phyloP scores from a whole-genome alignment of 106 monocot genomes.

The Dioscorea alata region DNA sequence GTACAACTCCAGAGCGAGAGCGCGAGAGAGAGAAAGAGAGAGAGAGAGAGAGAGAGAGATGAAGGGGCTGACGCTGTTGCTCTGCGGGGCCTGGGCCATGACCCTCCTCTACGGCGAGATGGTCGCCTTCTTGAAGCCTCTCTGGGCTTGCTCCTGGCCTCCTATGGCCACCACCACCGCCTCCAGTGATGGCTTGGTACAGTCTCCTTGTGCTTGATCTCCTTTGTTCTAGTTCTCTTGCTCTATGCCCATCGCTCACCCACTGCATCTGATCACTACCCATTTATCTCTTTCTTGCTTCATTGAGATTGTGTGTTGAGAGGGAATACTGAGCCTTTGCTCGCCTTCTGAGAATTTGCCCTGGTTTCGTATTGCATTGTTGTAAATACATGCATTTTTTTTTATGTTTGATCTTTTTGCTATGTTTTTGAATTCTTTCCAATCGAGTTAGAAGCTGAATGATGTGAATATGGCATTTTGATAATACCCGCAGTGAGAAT shows the following conservation, averaged over 20 bases:
- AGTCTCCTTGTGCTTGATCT: too few relatives aligned
- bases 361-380: too few relatives aligned
- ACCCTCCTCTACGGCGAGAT: constrained; percentile 93
- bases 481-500: too few relatives aligned
- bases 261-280: not conserved
- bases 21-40: too few relatives aligned
- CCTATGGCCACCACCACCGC: not conserved
- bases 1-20: too few relatives aligned
- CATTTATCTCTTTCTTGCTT: not conserved
- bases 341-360: not conserved
- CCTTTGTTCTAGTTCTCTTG: not conserved
- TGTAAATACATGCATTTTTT: too few relatives aligned
- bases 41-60: too few relatives aligned
- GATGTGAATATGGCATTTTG: too few relatives aligned
- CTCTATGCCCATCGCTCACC: not conserved
- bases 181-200: constrained; percentile 1
- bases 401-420: too few relatives aligned
- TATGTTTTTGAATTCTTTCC: too few relatives aligned
- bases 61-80: constrained; percentile 45
- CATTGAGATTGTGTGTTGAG: not conserved
- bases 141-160: constrained; percentile 81
- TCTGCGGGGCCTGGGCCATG: constrained; percentile 63
- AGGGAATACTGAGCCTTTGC: not conserved
- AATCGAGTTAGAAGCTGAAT: too few relatives aligned
- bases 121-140: constrained; percentile 70